A percentile compares a stretch with the other conserved stretches of the same genome.
Evolutionary conservation across 1,139 yeast species (phyloP).

Genomic region (Lodderomyces orthopsilosis): DNA sequence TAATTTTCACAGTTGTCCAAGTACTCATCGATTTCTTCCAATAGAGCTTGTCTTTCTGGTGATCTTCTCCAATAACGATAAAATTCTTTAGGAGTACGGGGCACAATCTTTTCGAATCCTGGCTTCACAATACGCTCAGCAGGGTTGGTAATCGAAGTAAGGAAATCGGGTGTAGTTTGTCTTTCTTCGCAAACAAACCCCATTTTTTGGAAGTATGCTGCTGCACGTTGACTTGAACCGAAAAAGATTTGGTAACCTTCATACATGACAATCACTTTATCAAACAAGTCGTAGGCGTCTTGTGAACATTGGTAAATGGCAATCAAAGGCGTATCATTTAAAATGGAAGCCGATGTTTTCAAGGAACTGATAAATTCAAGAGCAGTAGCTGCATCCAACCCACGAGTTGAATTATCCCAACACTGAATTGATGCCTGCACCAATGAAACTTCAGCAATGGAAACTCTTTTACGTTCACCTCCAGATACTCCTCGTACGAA

Average conservation of each 20-base stretch:
- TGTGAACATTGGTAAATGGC: conserved; percentile 62
- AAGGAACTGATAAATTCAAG: conserved; percentile 70
- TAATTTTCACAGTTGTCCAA: conserved; percentile 16
- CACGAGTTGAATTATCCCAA: conserved; percentile 65
- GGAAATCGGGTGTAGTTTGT: conserved; percentile 53
- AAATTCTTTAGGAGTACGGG: conserved; percentile 24
- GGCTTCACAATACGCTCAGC: conserved; percentile 51
- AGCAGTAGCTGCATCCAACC: conserved; percentile 60
- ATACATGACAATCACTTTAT: conserved; percentile 68
- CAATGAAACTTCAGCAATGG: conserved; percentile 43
- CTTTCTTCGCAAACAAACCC: conserved; percentile 64
- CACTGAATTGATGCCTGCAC: conserved; percentile 44
- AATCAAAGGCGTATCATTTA: conserved; percentile 61
- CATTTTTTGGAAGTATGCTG: conserved; percentile 42
- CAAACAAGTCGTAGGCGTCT: conserved; percentile 53
- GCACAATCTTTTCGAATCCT: conserved; percentile 42
- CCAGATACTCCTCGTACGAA: conserved; percentile 41
- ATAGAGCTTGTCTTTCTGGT: conserved; percentile 17
- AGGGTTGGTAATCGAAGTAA: conserved; percentile 69
- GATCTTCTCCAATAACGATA: conserved; percentile 25
- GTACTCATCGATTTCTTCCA: conserved; percentile 19
- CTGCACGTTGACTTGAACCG: conserved; percentile 55
- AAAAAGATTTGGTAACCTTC: conserved; percentile 36
- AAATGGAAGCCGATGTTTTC: conserved; percentile 58
- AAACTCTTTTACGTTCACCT: conserved; percentile 45